Evolutionary conservation across 345 rosid genomes (phyloP).

Genomic region (Sonneratia alba): DNA sequence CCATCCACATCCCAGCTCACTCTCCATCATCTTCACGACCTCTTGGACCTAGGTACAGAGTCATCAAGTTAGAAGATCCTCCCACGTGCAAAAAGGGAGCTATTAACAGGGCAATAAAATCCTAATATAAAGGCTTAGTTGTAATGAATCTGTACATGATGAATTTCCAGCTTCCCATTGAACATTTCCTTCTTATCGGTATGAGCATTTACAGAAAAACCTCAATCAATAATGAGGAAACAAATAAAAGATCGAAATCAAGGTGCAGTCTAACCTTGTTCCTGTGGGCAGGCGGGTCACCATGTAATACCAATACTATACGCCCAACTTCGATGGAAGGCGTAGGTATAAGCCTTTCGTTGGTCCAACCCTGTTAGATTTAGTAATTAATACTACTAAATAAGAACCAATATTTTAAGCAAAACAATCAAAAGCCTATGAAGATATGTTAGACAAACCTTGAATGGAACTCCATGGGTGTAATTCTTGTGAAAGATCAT

Average conservation of each 20-base stretch:
- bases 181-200: background rate
- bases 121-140: background rate
- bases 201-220: background rate
- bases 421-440: background rate
- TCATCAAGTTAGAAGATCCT: background rate
- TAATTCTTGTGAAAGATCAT: constrained; percentile 51
- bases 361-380: constrained; percentile 4
- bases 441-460: constrained; percentile 25
- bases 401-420: background rate
- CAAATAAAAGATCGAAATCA: background rate
- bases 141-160: background rate
- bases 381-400: background rate
- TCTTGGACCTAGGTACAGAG: constrained; percentile 50
- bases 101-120: background rate
- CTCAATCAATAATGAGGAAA: background rate
- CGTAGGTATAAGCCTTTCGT: constrained; percentile 1
- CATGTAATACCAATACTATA: background rate
- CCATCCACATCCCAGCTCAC: constrained; percentile 78
- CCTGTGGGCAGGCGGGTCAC: constrained; percentile 1
- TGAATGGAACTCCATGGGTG: constrained; percentile 61
- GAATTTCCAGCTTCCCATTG: background rate
- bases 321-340: constrained; percentile 1
- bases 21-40: constrained; percentile 70
- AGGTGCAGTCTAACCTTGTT: background rate
- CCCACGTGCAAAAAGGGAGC: background rate